These are phyloP conservation scores for Phlegmacium glaucopus DNA, from an alignment of 768 basidiomycete genomes.

Conservation along the genomic window DNA sequence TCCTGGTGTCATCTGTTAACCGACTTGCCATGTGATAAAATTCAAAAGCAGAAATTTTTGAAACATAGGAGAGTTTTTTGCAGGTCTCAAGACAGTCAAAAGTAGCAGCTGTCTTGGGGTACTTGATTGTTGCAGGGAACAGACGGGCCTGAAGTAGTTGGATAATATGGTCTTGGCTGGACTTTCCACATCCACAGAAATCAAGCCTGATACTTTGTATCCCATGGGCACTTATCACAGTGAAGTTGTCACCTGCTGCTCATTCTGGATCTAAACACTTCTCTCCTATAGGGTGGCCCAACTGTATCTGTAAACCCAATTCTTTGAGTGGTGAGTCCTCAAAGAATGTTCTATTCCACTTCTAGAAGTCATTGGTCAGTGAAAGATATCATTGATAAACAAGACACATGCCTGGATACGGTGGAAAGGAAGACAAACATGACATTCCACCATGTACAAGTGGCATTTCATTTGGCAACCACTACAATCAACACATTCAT, in stretches of 20 bases:
- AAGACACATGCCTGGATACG: constrained; percentile 4
- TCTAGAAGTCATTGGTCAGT: background rate
- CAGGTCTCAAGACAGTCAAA: constrained; percentile 23
- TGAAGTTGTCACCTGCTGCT: constrained; percentile 19
- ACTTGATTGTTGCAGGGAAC: constrained; percentile 15
- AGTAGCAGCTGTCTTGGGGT: constrained; percentile 21
- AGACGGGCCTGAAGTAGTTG: constrained; percentile 20
- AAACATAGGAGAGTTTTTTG: constrained; percentile 20
- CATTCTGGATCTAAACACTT: constrained; percentile 10
- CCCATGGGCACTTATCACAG: constrained; percentile 24
- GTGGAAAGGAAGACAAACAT: constrained; percentile 1
- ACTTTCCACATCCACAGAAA: constrained; percentile 27
- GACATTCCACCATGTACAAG: background rate
- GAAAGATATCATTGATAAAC: background rate
- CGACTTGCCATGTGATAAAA: constrained; percentile 24
- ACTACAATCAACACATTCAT: constrained; percentile 3
- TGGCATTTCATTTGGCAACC: background rate
- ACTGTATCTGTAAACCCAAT: constrained; percentile 23
- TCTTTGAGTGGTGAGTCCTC: constrained; percentile 10
- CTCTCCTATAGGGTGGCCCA: constrained; percentile 18
- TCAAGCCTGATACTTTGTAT: constrained; percentile 27
- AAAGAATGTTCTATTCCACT: constrained; percentile 13
- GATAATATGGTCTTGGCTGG: constrained; percentile 1
- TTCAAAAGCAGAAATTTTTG: constrained; percentile 28
- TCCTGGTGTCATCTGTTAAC: constrained; percentile 24